Evolutionary conservation across 257 asterid genomes (phyloP).

Genomic region (Penstemon eatonii): DNA sequence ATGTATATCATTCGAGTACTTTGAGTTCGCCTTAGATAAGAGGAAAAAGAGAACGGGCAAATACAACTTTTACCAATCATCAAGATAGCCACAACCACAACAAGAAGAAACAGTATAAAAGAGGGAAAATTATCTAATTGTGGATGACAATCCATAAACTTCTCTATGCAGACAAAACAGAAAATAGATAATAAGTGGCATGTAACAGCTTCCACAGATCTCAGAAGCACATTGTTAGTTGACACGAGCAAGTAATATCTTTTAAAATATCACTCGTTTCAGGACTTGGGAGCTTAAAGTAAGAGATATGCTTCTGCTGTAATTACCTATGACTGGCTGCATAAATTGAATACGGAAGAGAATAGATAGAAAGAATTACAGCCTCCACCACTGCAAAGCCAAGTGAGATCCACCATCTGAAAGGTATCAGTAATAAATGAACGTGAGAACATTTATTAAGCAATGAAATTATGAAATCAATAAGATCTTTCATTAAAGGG

Average conservation of each 20-base stretch:
- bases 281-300: slow-evolving; percentile 14
- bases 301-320: slow-evolving; percentile 10
- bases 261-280: neutral
- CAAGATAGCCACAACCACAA: neutral
- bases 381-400: slow-evolving; percentile 86
- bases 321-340: slow-evolving; percentile 90
- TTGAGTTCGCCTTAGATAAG: too few species aligned
- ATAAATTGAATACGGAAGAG: slow-evolving; percentile 89
- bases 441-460: slow-evolving; percentile 12
- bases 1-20: neutral
- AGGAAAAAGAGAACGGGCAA: too few species aligned
- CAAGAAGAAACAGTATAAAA: neutral
- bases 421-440: slow-evolving; percentile 32
- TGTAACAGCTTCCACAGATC: neutral
- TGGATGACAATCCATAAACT: neutral
- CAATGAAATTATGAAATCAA: slow-evolving; percentile 18
- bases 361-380: slow-evolving; percentile 71
- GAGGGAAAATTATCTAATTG: neutral
- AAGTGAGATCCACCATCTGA: slow-evolving; percentile 99
- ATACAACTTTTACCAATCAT: too few species aligned
- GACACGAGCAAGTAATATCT: neutral
- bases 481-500: slow-evolving; percentile 32
- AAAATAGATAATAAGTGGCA: neutral
- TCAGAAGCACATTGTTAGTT: neutral
- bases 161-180: neutral